Evolutionary conservation across 2,329 filamentous ascomycete species (phyloP).

Genomic region (Parastagonospora avenae): DNA sequence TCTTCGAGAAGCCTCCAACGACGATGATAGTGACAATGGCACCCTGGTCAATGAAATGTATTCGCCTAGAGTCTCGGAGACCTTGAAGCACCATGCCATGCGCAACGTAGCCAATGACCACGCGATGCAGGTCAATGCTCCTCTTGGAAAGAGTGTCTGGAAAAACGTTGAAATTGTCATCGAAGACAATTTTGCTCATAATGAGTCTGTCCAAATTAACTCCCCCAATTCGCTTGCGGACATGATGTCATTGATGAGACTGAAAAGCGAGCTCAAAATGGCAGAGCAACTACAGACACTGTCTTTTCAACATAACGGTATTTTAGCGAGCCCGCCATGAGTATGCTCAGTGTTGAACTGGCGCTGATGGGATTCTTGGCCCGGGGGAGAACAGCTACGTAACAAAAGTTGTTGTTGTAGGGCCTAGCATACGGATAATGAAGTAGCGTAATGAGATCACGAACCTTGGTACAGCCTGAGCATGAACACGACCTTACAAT

Average conservation of each 20-base stretch:
- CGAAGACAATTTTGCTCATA: slow-evolving; percentile 14
- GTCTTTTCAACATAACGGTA: not conserved
- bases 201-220: slow-evolving; percentile 14
- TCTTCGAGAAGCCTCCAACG: slow-evolving; percentile 4
- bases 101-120: slow-evolving; percentile 16
- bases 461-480: no score
- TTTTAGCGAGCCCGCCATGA: not conserved
- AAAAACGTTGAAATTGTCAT: slow-evolving; percentile 16
- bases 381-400: no score
- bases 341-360: not conserved
- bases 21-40: slow-evolving; percentile 9
- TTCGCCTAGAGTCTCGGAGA: slow-evolving; percentile 3
- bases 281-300: not conserved
- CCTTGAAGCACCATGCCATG: slow-evolving; percentile 15
- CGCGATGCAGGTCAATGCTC: slow-evolving; percentile 20
- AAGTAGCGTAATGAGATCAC: no score
- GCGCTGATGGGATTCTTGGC: no score
- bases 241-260: not conserved
- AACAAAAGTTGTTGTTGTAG: no score
- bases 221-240: slow-evolving; percentile 7
- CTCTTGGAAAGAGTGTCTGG: slow-evolving; percentile 19
- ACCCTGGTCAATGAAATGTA: slow-evolving; percentile 18
- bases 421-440: no score
- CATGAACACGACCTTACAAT: no score
- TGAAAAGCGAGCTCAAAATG: not conserved